phyloP scores from a whole-genome alignment of 2,329 filamentous ascomycete genomes.

The Aspergillus glaucus region DNA sequence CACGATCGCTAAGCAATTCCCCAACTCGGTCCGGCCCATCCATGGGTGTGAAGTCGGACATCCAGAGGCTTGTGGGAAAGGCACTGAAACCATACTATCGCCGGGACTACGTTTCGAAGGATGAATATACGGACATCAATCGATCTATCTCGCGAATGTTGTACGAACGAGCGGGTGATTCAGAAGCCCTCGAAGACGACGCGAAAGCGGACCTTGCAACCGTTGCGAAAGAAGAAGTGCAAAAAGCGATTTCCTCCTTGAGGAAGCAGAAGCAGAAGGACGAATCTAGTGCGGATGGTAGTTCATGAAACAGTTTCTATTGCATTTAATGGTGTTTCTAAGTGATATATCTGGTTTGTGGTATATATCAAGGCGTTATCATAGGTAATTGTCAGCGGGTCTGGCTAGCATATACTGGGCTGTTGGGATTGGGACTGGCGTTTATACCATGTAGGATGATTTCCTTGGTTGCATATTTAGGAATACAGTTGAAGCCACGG shows the following conservation, averaged over 20 bases:
- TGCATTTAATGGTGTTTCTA: conserved; percentile 15
- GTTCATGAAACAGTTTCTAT: conserved; percentile 10
- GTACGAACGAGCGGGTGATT: conserved; percentile 61
- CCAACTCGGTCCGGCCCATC: conserved; percentile 62
- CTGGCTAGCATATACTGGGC: background rate
- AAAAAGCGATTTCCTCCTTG: conserved; percentile 55
- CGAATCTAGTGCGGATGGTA: conserved; percentile 11
- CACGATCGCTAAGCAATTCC: conserved; percentile 57
- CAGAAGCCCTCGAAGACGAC: conserved; percentile 56
- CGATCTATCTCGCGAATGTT: conserved; percentile 80
- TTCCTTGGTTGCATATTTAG: background rate
- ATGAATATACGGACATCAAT: conserved; percentile 90
- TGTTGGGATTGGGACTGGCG: background rate
- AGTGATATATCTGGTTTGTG: conserved; percentile 11
- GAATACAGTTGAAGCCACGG: background rate
- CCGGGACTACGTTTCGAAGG: conserved; percentile 70
- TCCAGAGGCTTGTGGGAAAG: conserved; percentile 79
- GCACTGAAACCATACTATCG: conserved; percentile 79
- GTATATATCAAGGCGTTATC: conserved; percentile 15
- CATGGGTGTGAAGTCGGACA: conserved; percentile 76
- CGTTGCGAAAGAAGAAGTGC: conserved; percentile 71
- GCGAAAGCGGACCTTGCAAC: conserved; percentile 66
- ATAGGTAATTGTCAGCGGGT: background rate
- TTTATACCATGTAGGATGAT: background rate
- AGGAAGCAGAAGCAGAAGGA: conserved; percentile 16